Evolutionary conservation across 345 rosid species (phyloP).

Genomic region (rapeseed (Brassica napus)): DNA sequence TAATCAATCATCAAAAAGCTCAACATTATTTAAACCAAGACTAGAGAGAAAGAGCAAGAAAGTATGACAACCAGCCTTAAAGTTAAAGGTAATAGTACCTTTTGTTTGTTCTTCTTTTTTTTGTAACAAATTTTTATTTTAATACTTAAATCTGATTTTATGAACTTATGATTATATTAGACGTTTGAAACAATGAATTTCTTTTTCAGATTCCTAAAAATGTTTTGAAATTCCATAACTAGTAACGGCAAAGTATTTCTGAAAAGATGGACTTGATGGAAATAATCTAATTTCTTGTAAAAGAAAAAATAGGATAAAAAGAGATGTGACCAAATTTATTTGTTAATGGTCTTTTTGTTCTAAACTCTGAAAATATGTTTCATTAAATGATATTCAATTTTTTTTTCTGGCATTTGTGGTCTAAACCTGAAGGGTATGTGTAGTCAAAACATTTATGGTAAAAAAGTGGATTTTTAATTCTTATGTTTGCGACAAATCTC

Average conservation of each 20-base stretch:
- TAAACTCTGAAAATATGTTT: no score
- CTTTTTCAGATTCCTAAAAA: neutral
- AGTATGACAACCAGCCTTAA: constrained; percentile 34
- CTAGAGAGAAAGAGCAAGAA: neutral
- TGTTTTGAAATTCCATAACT: neutral
- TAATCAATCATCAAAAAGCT: constrained; percentile 30
- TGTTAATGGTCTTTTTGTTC: no score
- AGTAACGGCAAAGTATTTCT: neutral
- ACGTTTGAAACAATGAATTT: constrained; percentile 10
- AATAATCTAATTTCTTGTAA: constrained; percentile 1
- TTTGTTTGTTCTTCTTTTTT: constrained; percentile 15
- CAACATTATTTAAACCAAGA: constrained; percentile 13
- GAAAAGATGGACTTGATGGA: constrained; percentile 2
- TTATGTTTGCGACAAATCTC: neutral
- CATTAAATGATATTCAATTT: no score
- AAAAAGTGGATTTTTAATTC: no score
- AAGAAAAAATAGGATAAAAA: neutral
- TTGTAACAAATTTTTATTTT: neutral
- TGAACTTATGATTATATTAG: neutral
- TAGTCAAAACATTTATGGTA: no score
- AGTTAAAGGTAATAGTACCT: constrained; percentile 36
- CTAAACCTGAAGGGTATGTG: no score
- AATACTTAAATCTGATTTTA: neutral
- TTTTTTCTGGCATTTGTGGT: no score
- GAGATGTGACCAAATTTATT: constrained; percentile 20